Evolutionary conservation across 1,284 basidiomycete species (phyloP).

Genomic region (Schizophyllum amplum): DNA sequence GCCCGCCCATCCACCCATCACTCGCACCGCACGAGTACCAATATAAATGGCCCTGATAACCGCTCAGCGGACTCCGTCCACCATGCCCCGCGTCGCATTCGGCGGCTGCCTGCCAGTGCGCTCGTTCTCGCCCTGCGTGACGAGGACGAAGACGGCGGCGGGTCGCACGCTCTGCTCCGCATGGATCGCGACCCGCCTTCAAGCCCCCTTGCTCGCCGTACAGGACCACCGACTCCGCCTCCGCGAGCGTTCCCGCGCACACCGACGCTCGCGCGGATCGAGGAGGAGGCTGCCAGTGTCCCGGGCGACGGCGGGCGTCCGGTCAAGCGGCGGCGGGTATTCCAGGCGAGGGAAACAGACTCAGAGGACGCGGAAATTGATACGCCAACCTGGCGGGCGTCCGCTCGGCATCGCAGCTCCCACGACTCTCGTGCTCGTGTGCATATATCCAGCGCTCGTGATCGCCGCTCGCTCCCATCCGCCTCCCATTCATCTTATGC

Average conservation of each 20-base stretch:
- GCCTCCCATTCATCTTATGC: too few species aligned
- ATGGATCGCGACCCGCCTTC: not conserved
- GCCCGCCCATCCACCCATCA: not conserved
- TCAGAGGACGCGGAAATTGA: not conserved
- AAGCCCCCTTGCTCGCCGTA: not conserved
- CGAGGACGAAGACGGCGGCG: not conserved
- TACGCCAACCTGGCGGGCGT: not conserved
- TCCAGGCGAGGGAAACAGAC: not conserved
- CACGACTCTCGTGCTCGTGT: not conserved
- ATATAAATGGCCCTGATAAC: too few species aligned
- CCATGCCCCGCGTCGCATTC: not conserved
- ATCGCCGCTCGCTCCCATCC: too few species aligned
- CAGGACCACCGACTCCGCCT: not conserved
- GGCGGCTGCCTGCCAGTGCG: not conserved
- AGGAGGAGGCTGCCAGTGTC: not conserved
- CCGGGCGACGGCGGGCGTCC: too few species aligned
- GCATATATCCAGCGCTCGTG: too few species aligned
- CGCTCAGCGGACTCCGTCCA: not conserved
- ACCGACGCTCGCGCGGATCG: not conserved
- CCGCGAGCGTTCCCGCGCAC: not conserved
- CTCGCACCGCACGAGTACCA: too few species aligned
- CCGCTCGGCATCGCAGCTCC: not conserved
- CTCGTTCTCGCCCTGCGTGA: not conserved
- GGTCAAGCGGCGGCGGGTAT: not conserved
- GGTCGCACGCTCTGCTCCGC: not conserved